These are phyloP conservation scores for Leccinum fallax DNA, from an alignment of 1,284 basidiomycete genomes.

Conservation along the genomic window DNA sequence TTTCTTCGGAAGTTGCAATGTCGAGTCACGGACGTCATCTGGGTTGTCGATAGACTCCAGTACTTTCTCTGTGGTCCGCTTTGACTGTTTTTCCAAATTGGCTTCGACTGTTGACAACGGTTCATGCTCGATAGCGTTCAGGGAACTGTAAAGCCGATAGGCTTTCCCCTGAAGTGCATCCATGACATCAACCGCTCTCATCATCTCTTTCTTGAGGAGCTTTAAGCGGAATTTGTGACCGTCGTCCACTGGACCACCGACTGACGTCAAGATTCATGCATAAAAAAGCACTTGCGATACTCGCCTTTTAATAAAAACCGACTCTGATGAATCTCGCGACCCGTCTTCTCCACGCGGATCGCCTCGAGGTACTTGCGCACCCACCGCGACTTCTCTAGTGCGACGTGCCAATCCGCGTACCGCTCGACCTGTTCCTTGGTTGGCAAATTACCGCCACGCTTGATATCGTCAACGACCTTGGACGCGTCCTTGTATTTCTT, in stretches of 20 bases:
- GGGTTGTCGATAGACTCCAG: slow-evolving; percentile 11
- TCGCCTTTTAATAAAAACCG: slow-evolving; percentile 35
- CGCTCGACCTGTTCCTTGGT: slow-evolving; percentile 19
- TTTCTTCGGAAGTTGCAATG: background rate
- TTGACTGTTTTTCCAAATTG: background rate
- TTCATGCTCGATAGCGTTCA: background rate
- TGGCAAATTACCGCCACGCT: slow-evolving; percentile 20
- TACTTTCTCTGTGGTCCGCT: slow-evolving; percentile 14
- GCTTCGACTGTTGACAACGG: background rate
- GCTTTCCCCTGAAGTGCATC: slow-evolving; percentile 28
- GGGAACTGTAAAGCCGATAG: slow-evolving; percentile 21
- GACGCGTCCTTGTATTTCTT: slow-evolving; percentile 36
- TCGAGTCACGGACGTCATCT: background rate
- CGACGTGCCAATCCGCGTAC: slow-evolving; percentile 18
- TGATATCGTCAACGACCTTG: slow-evolving; percentile 30
- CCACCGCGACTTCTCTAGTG: slow-evolving; percentile 27
- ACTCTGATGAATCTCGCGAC: slow-evolving; percentile 29
- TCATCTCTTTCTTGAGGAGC: slow-evolving; percentile 33
- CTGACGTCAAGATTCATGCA: background rate
- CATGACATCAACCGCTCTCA: slow-evolving; percentile 22
- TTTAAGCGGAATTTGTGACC: slow-evolving; percentile 36
- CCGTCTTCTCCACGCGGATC: slow-evolving; percentile 33
- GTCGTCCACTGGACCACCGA: slow-evolving; percentile 26
- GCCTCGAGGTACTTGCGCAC: slow-evolving; percentile 33
- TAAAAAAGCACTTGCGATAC: slow-evolving; percentile 1